Conservation (phyloP, 208 protist genomes). For the Acanthamoeba quina region DNA sequence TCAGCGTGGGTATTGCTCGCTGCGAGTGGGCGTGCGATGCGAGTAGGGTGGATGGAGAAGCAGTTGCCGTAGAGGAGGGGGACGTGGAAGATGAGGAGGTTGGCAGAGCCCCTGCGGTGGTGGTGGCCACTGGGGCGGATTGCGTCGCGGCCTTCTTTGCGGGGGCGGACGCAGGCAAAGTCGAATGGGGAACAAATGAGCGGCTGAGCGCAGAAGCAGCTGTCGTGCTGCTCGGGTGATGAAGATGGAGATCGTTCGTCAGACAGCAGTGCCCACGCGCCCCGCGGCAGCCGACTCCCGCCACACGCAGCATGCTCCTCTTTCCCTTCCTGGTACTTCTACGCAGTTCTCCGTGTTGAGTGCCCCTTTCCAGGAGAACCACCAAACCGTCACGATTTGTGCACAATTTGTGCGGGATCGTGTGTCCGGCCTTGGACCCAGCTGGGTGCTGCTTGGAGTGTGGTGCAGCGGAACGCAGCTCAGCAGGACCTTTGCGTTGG, state of each 20-base stretch:
- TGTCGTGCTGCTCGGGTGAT: too few relatives aligned
- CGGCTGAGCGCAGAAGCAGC: too few relatives aligned
- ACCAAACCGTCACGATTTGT: not conserved
- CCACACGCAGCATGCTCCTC: slow-evolving; percentile 15
- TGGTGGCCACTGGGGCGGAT: not conserved
- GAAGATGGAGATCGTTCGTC: too few relatives aligned
- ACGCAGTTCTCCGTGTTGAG: not conserved
- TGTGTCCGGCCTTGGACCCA: too few relatives aligned
- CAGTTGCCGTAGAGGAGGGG: not conserved
- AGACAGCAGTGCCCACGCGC: not conserved
- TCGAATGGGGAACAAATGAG: too few relatives aligned
- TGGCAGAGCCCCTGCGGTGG: not conserved
- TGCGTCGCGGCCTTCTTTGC: not conserved
- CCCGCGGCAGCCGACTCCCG: slow-evolving; percentile 2
- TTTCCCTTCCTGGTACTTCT: not conserved
- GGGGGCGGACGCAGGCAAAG: not conserved
- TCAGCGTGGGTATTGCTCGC: not conserved
- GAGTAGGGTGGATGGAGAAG: not conserved
- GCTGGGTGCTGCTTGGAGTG: too few relatives aligned
- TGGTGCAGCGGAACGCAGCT: too few relatives aligned
- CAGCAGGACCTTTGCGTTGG: too few relatives aligned
- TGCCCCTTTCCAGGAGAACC: too few relatives aligned
- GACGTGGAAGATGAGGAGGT: slow-evolving; percentile 1
- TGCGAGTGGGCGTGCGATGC: not conserved
- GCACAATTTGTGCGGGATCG: too few relatives aligned